Evolutionary conservation across 495 filamentous ascomycete genomes (phyloP), one percentile per base, ranked within the genome.

Genomic region (Trichoderma asperelloides): DNA sequence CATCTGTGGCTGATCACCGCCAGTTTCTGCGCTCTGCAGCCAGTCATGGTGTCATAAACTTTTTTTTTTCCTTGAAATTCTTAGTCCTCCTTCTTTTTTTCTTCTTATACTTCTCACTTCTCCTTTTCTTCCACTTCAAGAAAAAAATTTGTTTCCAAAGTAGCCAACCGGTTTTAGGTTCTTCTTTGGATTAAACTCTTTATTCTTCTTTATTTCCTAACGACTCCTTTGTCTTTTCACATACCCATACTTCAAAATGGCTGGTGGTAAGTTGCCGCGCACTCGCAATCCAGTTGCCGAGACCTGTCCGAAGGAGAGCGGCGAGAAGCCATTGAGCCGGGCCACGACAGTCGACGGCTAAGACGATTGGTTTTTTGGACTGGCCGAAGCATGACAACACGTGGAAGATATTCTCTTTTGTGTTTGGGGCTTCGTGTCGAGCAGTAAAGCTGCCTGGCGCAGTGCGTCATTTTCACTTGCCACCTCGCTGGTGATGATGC

Each of bases 101-200:
- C 41, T 71, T 64, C 69, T 70, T 37, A 66, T 69, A 45, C 62
- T 51, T 23, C 47, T 51, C 49, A n/a, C 49, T 11, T 55, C 16
- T 25, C 21, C 49, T 23, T 62, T 74, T 66, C 68, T 69, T 69
- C 65, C 66, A 63, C 28, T 70, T 45, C 63, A n/a, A 60, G 43
- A 25, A 67, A 68, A 62, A 68, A 74, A 76, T 78, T 79, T 81
- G 81, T 51, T 23, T 51, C 74, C 77, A 72, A 80, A 78, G 74
- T 74, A 60, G 27, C 15, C 25, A 57, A 57, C n/a, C 76, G 67
- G 76, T n/a, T 72, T 74, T 71, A 68, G 71, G 78, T 80, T 78
- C 73, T 77, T 51, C 47, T 51, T 51, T 51, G 47, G 47, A 51
- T 75, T 76, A 75, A 65, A 45, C 39, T 66, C 51, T 66, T 65